These are phyloP conservation scores for Piper betle DNA, from an alignment of 164 flowering plant genomes.

Conservation along the genomic window DNA sequence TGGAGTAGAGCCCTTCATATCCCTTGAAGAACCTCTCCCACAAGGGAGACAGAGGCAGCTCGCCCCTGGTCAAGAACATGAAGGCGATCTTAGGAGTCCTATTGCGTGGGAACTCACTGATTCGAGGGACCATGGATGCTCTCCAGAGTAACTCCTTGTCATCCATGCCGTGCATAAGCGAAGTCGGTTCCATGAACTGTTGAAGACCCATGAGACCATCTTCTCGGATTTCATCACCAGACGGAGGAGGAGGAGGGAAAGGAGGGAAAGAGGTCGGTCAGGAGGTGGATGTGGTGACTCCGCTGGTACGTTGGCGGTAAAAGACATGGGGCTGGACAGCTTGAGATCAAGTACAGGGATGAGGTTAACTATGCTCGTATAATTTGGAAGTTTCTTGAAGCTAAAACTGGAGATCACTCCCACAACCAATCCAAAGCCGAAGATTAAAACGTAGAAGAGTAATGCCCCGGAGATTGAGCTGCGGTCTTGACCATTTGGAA, in stretches of 20 bases:
- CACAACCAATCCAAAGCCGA: slow-evolving; percentile 5
- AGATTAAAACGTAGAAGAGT: slow-evolving; percentile 2
- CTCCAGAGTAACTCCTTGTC: slow-evolving; percentile 41
- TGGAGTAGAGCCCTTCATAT: slow-evolving; percentile 33
- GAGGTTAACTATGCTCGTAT: neutral
- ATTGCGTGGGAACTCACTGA: slow-evolving; percentile 18
- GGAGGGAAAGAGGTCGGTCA: neutral
- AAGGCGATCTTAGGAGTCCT: slow-evolving; percentile 42
- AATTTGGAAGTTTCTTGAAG: neutral
- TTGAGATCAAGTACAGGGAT: neutral
- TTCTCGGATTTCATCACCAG: neutral
- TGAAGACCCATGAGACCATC: slow-evolving; percentile 9
- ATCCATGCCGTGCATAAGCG: slow-evolving; percentile 26
- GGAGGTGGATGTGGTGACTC: neutral
- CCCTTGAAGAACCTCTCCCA: slow-evolving; percentile 60
- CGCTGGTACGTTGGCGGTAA: neutral
- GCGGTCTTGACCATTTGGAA: neutral
- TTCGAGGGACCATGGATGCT: slow-evolving; percentile 33
- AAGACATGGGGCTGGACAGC: slow-evolving; percentile 9
- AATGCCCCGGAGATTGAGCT: slow-evolving; percentile 1
- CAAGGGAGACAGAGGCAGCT: slow-evolving; percentile 34
- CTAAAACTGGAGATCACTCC: slow-evolving; percentile 3
- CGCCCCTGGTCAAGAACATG: slow-evolving; percentile 43
- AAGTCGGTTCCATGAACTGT: slow-evolving; percentile 19
- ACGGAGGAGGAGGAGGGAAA: neutral